These are phyloP conservation scores for Diaporthe sp. DNA, from an alignment of 2,329 filamentous ascomycete genomes.

Conservation along the genomic window DNA sequence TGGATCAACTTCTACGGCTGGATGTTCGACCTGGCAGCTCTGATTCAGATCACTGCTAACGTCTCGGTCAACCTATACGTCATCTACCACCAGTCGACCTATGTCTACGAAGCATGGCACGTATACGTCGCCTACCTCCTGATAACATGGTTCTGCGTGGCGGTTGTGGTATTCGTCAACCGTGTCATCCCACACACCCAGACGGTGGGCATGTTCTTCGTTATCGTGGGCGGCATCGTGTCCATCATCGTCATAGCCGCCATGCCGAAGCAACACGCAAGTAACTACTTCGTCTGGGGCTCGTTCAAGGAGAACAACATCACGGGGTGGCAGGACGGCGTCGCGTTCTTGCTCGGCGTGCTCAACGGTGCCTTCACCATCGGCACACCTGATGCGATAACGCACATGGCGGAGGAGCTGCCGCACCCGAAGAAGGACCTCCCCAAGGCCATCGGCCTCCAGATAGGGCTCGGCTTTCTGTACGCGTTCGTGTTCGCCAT, in stretches of 20 bases:
- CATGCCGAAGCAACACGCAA: slow-evolving; percentile 68
- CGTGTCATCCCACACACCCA: slow-evolving; percentile 67
- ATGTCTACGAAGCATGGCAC: slow-evolving; percentile 67
- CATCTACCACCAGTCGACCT: slow-evolving; percentile 67
- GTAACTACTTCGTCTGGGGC: slow-evolving; percentile 66
- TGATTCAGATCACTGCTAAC: slow-evolving; percentile 71
- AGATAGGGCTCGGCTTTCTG: slow-evolving; percentile 60
- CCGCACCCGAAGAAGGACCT: slow-evolving; percentile 61
- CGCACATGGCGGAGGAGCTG: slow-evolving; percentile 73
- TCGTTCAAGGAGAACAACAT: slow-evolving; percentile 61
- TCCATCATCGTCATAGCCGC: slow-evolving; percentile 64
- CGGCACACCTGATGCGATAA: slow-evolving; percentile 74
- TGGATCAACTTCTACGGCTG: slow-evolving; percentile 71
- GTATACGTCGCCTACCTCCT: slow-evolving; percentile 70
- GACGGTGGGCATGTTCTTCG: slow-evolving; percentile 67
- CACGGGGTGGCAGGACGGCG: slow-evolving; percentile 68
- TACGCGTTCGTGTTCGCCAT: slow-evolving; percentile 67
- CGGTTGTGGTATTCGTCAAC: slow-evolving; percentile 69
- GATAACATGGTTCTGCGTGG: slow-evolving; percentile 66
- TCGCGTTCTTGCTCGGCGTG: slow-evolving; percentile 76
- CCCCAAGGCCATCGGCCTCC: slow-evolving; percentile 64
- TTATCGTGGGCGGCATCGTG: slow-evolving; percentile 64
- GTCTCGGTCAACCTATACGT: slow-evolving; percentile 73
- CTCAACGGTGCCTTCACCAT: slow-evolving; percentile 77
- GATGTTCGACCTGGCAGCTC: slow-evolving; percentile 73